Conservation (phyloP, 1,284 basidiomycete species). For the Leucoagaricus sp. region DNA sequence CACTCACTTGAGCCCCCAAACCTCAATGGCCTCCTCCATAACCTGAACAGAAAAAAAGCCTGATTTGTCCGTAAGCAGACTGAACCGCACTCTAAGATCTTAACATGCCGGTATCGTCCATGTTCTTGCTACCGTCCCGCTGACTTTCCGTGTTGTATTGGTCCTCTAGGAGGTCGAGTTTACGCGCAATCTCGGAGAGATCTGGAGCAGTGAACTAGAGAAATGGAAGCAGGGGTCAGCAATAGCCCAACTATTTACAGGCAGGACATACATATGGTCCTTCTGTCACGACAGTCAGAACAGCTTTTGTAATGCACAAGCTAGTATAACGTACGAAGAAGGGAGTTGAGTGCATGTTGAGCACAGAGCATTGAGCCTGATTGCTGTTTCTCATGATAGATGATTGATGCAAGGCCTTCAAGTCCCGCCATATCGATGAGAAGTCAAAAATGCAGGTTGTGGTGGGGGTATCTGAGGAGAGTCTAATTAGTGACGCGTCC, state of each 20-base stretch:
- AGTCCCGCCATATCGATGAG: constrained; percentile 53
- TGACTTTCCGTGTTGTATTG: constrained; percentile 50
- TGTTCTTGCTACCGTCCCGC: constrained; percentile 65
- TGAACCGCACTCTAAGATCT: neutral
- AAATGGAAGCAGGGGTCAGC: constrained; percentile 17
- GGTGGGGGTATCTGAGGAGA: neutral
- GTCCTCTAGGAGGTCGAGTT: constrained; percentile 66
- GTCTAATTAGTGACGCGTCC: constrained; percentile 16
- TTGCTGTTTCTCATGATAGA: constrained; percentile 80
- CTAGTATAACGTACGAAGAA: constrained; percentile 64
- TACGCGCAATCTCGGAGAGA: constrained; percentile 78
- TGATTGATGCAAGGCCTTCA: constrained; percentile 51
- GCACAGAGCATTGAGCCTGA: constrained; percentile 81
- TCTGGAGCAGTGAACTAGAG: constrained; percentile 82
- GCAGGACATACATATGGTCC: constrained; percentile 57
- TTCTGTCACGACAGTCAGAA: constrained; percentile 40
- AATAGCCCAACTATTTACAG: neutral
- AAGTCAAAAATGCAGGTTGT: neutral
- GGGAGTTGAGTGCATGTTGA: constrained; percentile 81
- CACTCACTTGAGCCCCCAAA: constrained; percentile 78
- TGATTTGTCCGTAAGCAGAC: constrained; percentile 24
- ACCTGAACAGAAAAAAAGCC: constrained; percentile 91
- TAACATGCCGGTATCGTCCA: constrained; percentile 82
- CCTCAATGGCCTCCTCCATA: constrained; percentile 76
- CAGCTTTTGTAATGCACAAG: neutral